A percentile compares a stretch with the other conserved stretches of the same genome.
Evolutionary conservation across 129 eudicot species (phyloP).

Genomic region (Helichrysum umbraculigerum): DNA sequence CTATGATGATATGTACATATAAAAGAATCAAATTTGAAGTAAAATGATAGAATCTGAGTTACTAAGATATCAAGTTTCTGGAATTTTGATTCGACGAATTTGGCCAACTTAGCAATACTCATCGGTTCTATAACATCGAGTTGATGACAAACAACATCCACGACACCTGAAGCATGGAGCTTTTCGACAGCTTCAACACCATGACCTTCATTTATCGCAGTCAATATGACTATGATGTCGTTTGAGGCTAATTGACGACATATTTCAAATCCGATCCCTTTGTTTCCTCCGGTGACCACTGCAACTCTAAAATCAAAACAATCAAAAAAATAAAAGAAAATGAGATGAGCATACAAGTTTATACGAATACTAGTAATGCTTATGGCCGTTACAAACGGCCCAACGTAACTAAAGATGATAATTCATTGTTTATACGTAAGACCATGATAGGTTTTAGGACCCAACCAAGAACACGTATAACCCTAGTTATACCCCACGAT

Average conservation of each 20-base stretch:
- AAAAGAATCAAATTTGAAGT: no score
- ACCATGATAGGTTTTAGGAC: no score
- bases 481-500: no score
- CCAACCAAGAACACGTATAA: no score
- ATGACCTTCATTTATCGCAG: conserved; percentile 23
- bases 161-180: conserved; percentile 13
- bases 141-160: conserved; percentile 34
- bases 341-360: no score
- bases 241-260: conserved; percentile 31
- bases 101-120: conserved; percentile 19
- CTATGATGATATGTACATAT: no score
- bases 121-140: conserved; percentile 33
- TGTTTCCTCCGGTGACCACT: conserved; percentile 36
- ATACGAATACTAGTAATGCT: no score
- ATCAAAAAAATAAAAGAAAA: no score
- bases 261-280: conserved; percentile 35
- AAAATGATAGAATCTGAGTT: background rate
- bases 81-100: conserved; percentile 22
- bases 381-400: no score
- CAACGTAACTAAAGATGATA: no score
- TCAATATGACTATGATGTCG: conserved; percentile 18
- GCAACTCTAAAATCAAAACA: conserved; percentile 28
- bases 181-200: conserved; percentile 22
- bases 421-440: no score
- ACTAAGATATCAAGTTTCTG: conserved; percentile 36